Evolutionary conservation across 2,329 filamentous ascomycete genomes (phyloP), one percentile per base, ranked within the genome.

Genomic region (Pestalotiopsis sp.): DNA sequence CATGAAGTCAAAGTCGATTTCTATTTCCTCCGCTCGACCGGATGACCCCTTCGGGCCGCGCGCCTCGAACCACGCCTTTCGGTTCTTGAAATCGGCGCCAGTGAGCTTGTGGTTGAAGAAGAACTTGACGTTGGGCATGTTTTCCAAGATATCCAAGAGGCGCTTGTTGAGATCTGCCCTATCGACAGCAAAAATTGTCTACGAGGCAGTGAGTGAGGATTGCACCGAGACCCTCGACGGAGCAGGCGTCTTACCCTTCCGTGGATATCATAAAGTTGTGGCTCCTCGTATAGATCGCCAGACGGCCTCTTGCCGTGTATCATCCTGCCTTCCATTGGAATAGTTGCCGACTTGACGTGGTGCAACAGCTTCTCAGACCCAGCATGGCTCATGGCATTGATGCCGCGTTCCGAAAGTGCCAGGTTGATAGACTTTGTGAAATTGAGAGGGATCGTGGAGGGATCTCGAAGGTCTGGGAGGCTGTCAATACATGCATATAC

Each of bases 381-480:
- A 1, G 93, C 89, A 74, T 92, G 85, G 66, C 89, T 88, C 81
- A 99, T 91, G 25, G 95, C 93, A 79, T 96, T 93, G 79, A 98
- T 95, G 40, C 96, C 96, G 69, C 96, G 90, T 79, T 98, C 95
- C 0, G 96, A 98, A 0, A 99, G 85, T 25, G 96, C 95, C 67
- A 99, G 83, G 78, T 99, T 99, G 84, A 99, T 99, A n/a, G 96
- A 98, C 80, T 94, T 97, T 70, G 95, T 97, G 78, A 98, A 98
- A 81, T 98, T 98, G 70, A 98, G 86, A 3, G 95, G 95, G 38
- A 91, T 90, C 0, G 93, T 97, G 2, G 89, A 87, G 2, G 92
- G 91, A 78, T 97, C 91, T 56, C 96, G 91, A 63, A 98, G 90
- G 83, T 99, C 96, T 98, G 59, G 25, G n/a, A 13, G 11, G 17